Conservation (phyloP, 805 yeast species). For the Saccharomyces mikatae region DNA sequence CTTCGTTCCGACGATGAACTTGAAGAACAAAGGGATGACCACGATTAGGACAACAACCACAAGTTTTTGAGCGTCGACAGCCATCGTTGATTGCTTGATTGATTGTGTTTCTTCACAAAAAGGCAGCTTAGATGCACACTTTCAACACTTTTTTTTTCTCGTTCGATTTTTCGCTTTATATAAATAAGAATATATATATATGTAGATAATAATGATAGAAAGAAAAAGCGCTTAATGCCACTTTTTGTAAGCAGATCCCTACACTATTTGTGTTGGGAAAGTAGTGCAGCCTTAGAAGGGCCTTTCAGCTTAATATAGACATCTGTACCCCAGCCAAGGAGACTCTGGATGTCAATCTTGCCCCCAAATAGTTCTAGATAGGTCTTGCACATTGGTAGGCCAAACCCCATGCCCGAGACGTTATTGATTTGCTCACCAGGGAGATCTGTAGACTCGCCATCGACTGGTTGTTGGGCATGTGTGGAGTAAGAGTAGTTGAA, state of each 20-base stretch:
- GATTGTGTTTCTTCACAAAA: neutral
- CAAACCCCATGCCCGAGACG: constrained; percentile 95
- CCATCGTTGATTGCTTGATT: constrained; percentile 1
- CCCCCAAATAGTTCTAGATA: constrained; percentile 72
- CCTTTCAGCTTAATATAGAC: constrained; percentile 51
- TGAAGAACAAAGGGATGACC: neutral
- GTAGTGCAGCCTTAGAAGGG: constrained; percentile 14
- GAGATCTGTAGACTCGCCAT: neutral
- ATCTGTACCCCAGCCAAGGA: constrained; percentile 74
- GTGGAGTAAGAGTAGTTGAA: constrained; percentile 86
- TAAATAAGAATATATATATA: neutral
- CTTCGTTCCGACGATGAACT: neutral
- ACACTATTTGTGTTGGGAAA: neutral
- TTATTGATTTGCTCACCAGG: constrained; percentile 62
- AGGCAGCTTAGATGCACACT: neutral
- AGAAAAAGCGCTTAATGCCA: neutral
- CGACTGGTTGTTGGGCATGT: neutral
- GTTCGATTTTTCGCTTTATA: neutral
- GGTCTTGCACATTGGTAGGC: constrained; percentile 75
- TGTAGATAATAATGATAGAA: neutral
- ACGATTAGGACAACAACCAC: neutral
- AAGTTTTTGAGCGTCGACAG: neutral
- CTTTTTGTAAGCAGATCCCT: neutral
- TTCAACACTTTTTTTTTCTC: neutral
- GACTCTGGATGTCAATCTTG: constrained; percentile 55